Evolutionary conservation across 1,284 basidiomycete species (phyloP).

Genomic region (Phenoliferia sp.): DNA sequence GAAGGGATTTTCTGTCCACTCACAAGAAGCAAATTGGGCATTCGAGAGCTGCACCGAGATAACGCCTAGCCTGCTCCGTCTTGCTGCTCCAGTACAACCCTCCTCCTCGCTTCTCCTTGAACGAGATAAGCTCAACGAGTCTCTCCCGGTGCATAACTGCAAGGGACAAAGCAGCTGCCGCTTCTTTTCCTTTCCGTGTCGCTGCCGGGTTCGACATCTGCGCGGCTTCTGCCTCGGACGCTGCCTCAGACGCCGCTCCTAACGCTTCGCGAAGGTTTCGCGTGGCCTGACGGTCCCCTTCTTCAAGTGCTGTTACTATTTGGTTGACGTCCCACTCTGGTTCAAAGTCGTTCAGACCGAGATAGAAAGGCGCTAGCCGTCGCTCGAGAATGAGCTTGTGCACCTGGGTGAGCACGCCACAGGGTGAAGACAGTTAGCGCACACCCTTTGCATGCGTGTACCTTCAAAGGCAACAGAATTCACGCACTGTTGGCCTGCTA

Average conservation of each 20-base stretch:
- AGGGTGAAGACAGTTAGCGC: not conserved
- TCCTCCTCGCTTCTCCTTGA: conserved; percentile 22
- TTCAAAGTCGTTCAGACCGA: conserved; percentile 88
- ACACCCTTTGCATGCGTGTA: not conserved
- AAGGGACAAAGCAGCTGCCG: conserved; percentile 10
- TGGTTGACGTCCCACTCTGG: conserved; percentile 78
- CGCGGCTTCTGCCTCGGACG: conserved; percentile 22
- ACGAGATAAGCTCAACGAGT: conserved; percentile 30
- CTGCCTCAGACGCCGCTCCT: conserved; percentile 21
- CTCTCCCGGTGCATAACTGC: conserved; percentile 25
- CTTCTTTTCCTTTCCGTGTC: conserved; percentile 30
- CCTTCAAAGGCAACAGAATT: not conserved
- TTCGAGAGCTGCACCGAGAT: conserved; percentile 72
- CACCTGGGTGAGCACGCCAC: conserved; percentile 46
- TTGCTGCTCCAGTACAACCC: conserved; percentile 18
- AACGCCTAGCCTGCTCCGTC: conserved; percentile 50
- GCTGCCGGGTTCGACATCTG: conserved; percentile 15
- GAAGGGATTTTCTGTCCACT: conserved; percentile 44
- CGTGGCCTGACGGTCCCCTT: conserved; percentile 26
- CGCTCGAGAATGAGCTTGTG: conserved; percentile 80
- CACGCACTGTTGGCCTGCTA: conserved; percentile 62
- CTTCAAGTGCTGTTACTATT: conserved; percentile 57
- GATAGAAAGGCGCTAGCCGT: conserved; percentile 89
- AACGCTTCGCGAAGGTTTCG: conserved; percentile 25
- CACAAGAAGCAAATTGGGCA: conserved; percentile 99